Base-by-base conservation (phyloP, 768 basidiomycete species). In the Auricularia sp. region DNA sequence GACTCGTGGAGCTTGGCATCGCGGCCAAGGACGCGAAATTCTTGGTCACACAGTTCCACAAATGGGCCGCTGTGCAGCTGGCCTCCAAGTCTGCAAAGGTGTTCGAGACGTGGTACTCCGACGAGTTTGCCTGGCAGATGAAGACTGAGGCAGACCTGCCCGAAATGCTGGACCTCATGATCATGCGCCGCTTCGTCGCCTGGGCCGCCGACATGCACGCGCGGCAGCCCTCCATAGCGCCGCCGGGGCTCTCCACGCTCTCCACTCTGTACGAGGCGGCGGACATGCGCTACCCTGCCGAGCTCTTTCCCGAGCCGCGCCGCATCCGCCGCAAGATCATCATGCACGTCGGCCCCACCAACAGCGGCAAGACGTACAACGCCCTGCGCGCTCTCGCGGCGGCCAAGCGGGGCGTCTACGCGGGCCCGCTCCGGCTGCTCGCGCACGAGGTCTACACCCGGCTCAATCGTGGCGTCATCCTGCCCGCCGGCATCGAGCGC, bases 321-420 rank as follows among this genome's bases (percentile, higher is more conserved):
- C 70, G 73, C 11, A 76, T 86, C 67, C 81, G 79, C 18, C 83
- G 95, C 21, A 91, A 87, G 69, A 78, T 98, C 69, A 88, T 95
- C 73, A 87, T 98, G 80, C 96, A 99, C 70, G 93, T 99, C 47
- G 97, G 96, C 0, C 97, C 97, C 0, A 98, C 97, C 29, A 99
- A 98, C 75, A 92, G 91, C 67, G 97, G 96, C 36, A 99, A 99
- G 78, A 99, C 96, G 0, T 87, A 98, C 71, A 87, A 90, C 71
- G 97, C 96, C 0, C 78, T 99, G 8, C 87, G 92, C 54, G 92
- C 94, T 0, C 82, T 99, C 2, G 90, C 93, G 0, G 84, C 85
- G 3, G 85, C 94, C 0, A 70, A 73, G 1, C 76, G 78, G 0
- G 97, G 95, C 4, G 81, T 89, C 3, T 98, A 98, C 69, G 93